Conservation (phyloP, 176 grass and related monocot genomes). For the Zoysia japonica region DNA sequence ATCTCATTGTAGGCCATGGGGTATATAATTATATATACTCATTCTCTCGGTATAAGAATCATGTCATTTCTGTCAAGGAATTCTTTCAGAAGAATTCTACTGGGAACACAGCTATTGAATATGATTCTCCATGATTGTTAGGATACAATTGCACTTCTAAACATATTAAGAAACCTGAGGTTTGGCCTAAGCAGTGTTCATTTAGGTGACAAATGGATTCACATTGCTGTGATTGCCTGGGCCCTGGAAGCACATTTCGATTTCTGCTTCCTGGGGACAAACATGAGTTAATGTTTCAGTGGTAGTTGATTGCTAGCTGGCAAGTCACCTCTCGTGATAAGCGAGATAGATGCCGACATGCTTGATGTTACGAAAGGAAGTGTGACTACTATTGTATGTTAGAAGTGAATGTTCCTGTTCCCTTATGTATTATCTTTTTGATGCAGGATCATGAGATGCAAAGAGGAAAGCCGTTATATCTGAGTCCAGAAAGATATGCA, state of each 20-base stretch:
- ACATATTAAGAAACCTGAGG: too few species aligned
- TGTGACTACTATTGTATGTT: not conserved
- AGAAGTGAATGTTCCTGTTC: conserved; percentile 3
- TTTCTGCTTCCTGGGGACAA: not conserved
- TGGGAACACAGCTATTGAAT: not conserved
- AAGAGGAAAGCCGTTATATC: conserved; percentile 92
- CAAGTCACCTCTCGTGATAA: not conserved
- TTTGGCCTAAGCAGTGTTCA: not conserved
- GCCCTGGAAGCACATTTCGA: not conserved
- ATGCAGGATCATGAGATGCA: conserved; percentile 87
- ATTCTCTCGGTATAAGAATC: not conserved
- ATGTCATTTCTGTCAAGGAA: not conserved
- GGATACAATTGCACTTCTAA: conserved; percentile 1
- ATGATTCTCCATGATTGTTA: not conserved
- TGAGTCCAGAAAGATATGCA: conserved; percentile 90
- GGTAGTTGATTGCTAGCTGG: not conserved
- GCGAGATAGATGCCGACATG: not conserved
- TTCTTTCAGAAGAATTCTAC: not conserved
- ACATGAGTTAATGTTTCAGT: not conserved
- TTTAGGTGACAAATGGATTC: not conserved
- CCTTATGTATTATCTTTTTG: conserved; percentile 25
- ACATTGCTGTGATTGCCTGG: not conserved
- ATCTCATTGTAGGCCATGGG: not conserved
- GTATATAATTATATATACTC: not conserved
- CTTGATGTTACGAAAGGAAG: not conserved